Evolutionary conservation across 1,284 basidiomycete species (phyloP), one percentile per base, ranked within the genome.

Genomic region (Veloporphyrellus conicus): DNA sequence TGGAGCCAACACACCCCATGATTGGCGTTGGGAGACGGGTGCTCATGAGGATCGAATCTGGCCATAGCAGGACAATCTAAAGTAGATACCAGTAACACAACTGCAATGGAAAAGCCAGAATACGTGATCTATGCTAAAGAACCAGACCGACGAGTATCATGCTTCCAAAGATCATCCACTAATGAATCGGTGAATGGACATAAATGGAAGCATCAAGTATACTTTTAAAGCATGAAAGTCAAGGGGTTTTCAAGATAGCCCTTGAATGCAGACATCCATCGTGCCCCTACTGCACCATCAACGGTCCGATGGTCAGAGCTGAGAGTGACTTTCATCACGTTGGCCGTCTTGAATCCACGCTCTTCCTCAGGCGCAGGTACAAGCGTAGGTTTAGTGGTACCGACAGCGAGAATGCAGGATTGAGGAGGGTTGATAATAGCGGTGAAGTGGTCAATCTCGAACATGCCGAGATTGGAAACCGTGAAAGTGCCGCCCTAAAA

Each of bases 341-440:
- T 87, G 25, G 82, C 80, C 23, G 87, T 87, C 78, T 93, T 94
- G 77, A 94, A 97, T 43, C 93, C 93, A 66, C 87, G 90, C 64
- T 93, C 91, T 61, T 89, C 85, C 60, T 92, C 87, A 2, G 88
- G 82, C 20, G 90, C 91, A 39, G 91, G 87, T 16, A 93, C 82
- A n/a, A 99, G 74, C 50, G 87, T 88, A 22, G 89, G 78, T 67
- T 85, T 78, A n/a, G 93, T 93, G 22, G 84, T 79, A 36, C 96
- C 94, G 56, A 99, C 83, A 47, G 96, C 96, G 49, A 99, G 84
- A 65, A 99, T 99, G 71, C 93, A 97, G 53, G 90, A 90, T 72
- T 99, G 96, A 31, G 96, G 96, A 16, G 90, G 84, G 80, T 99
- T 99, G 81, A 99, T 97, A 74, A 99, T 99, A 43, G 96, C 96